Evolutionary conservation across 495 filamentous ascomycete species (phyloP).

Genomic region (Chaetomium tenue): DNA sequence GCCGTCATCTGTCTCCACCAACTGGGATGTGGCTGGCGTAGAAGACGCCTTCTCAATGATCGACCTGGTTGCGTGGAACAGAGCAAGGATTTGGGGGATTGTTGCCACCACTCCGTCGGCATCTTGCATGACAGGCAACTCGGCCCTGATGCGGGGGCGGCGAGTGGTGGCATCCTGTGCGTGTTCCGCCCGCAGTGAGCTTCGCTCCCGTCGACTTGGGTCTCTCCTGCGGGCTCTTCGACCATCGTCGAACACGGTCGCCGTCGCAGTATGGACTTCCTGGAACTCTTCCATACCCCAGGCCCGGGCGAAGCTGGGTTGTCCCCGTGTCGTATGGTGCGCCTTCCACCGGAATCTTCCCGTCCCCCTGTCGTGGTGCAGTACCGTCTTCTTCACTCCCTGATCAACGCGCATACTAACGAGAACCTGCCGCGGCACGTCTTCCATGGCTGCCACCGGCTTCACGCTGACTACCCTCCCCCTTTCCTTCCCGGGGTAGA

Average conservation of each 20-base stretch:
- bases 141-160: neutral
- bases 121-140: neutral
- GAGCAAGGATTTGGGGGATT: constrained; percentile 23
- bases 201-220: neutral
- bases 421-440: constrained; percentile 21
- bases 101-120: constrained; percentile 22
- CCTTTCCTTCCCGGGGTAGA: neutral
- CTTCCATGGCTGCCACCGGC: constrained; percentile 25
- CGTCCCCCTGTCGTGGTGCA: neutral
- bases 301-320: neutral
- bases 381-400: constrained; percentile 18
- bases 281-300: neutral
- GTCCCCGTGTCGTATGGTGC: neutral
- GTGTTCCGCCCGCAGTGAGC: neutral
- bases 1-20: constrained; percentile 13
- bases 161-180: neutral
- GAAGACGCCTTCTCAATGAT: constrained; percentile 13
- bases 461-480: neutral
- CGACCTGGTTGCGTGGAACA: constrained; percentile 20
- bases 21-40: neutral
- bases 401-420: constrained; percentile 17
- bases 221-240: neutral
- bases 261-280: neutral
- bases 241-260: neutral
- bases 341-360: constrained; percentile 17